These are phyloP conservation scores for Thalassiosira exigua DNA, from an alignment of 352 stramenopile species.

Conservation along the genomic window DNA sequence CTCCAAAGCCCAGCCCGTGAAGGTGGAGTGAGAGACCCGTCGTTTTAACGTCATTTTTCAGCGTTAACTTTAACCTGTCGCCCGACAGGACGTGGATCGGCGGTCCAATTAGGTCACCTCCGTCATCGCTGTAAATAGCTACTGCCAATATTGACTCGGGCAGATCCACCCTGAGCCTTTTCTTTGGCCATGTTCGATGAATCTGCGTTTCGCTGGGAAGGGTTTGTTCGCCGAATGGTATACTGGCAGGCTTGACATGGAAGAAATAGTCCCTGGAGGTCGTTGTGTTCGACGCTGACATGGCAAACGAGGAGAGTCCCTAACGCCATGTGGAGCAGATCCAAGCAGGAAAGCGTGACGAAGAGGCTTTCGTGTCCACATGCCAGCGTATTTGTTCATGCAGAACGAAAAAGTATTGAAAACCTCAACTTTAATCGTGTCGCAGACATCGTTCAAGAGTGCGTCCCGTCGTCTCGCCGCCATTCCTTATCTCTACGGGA, in stretches of 20 bases:
- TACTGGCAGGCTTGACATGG: neutral
- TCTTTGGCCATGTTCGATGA: constrained; percentile 9
- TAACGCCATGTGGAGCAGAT: too few relatives aligned
- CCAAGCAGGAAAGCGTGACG: too few relatives aligned
- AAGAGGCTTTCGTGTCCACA: too few relatives aligned
- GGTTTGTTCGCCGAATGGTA: neutral
- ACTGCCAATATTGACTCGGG: constrained; percentile 3
- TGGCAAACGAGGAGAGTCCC: too few relatives aligned
- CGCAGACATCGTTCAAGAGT: too few relatives aligned
- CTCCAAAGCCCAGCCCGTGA: constrained; percentile 21
- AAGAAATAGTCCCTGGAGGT: constrained; percentile 3
- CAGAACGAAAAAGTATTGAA: too few relatives aligned
- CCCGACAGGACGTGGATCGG: constrained; percentile 33
- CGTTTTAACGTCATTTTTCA: constrained; percentile 22
- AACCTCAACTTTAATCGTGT: too few relatives aligned
- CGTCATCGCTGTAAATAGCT: neutral
- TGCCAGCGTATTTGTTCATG: too few relatives aligned
- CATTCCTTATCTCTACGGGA: too few relatives aligned
- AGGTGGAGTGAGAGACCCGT: constrained; percentile 34
- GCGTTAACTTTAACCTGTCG: constrained; percentile 10
- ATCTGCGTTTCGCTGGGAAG: constrained; percentile 8
- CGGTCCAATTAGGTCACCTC: constrained; percentile 21
- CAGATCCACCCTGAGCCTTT: constrained; percentile 11
- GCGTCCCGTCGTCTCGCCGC: too few relatives aligned
- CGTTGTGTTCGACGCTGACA: too few relatives aligned